Evolutionary conservation across 208 protist species (phyloP).

Genomic region (Porcisia hertigi): DNA sequence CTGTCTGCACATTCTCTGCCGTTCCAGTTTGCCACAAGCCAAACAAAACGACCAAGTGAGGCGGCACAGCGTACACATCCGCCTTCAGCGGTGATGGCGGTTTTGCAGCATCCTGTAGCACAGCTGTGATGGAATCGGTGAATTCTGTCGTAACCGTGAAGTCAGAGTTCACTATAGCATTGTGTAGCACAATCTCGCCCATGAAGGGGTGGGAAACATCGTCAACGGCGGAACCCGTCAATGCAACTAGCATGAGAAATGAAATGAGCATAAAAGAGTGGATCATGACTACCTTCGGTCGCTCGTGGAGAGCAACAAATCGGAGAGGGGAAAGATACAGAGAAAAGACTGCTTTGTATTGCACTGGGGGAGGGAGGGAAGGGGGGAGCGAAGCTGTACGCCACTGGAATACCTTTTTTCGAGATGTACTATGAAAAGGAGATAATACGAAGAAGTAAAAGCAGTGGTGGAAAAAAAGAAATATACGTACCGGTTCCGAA

Average conservation of each 20-base stretch:
- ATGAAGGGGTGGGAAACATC: constrained; percentile 39
- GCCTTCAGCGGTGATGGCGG: constrained; percentile 12
- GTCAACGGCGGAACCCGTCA: not conserved
- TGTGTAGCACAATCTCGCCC: constrained; percentile 41
- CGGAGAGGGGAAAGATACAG: not conserved
- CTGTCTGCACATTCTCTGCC: constrained; percentile 7
- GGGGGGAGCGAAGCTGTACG: not conserved
- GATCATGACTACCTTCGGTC: not conserved
- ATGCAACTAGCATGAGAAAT: not conserved
- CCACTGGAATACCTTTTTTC: not conserved
- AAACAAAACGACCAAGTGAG: constrained; percentile 44
- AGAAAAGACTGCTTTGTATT: not conserved
- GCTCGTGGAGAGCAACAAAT: not conserved
- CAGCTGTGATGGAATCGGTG: constrained; percentile 14
- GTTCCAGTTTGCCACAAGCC: constrained; percentile 41
- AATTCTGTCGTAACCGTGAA: constrained; percentile 32
- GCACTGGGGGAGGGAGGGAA: not conserved
- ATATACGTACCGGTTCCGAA: not conserved
- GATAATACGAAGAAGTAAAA: not conserved
- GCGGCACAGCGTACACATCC: constrained; percentile 15
- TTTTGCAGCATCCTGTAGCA: constrained; percentile 31
- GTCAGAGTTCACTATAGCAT: constrained; percentile 28
- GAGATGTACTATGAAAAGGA: not conserved
- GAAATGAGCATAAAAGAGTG: not conserved
- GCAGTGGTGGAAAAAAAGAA: not conserved